Percentiles rank a stretch among this genome's conserved stretches.
These are phyloP conservation scores for Mortierella antarctica DNA, from an alignment of 192 early-diverging fungal species.

Conservation along the genomic window DNA sequence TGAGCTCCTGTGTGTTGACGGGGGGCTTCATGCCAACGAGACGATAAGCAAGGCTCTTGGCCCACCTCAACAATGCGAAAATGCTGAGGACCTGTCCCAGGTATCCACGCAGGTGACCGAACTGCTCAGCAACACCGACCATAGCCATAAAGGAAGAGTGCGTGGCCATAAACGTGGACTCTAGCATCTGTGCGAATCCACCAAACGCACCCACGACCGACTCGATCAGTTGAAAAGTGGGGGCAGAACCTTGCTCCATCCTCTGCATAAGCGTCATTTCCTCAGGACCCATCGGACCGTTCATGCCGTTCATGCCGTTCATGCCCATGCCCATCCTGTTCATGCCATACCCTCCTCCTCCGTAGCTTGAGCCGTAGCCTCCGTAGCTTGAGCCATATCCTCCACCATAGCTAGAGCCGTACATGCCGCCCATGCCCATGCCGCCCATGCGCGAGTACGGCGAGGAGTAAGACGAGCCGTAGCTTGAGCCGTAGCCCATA, in stretches of 20 bases:
- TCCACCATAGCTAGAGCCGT: conserved; percentile 48
- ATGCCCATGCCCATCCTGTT: conserved; percentile 54
- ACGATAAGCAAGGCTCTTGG: conserved; percentile 73
- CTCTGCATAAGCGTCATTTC: conserved; percentile 80
- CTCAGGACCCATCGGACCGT: conserved; percentile 70
- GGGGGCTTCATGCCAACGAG: conserved; percentile 73
- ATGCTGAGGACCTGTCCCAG: conserved; percentile 87
- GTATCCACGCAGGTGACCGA: conserved; percentile 89
- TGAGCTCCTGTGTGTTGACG: conserved; percentile 79
- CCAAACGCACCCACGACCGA: conserved; percentile 95
- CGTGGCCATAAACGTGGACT: conserved; percentile 97
- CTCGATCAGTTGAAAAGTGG: conserved; percentile 94
- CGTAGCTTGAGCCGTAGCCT: conserved; percentile 60
- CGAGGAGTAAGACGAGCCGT: conserved; percentile 50
- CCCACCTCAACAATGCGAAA: conserved; percentile 78
- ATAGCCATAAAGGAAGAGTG: conserved; percentile 94
- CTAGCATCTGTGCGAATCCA: conserved; percentile 98
- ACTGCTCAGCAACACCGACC: conserved; percentile 98
- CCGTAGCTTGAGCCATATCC: conserved; percentile 63
- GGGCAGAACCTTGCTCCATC: conserved; percentile 90
- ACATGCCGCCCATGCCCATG: conserved; percentile 20
- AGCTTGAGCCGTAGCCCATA: conserved; percentile 48
- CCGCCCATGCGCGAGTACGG: conserved; percentile 47
- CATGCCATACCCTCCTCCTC: conserved; percentile 42
- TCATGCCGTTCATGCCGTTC: conserved; percentile 59